Percentiles rank a stretch among this genome's conserved stretches.
phyloP scores from a whole-genome alignment of 1,139 yeast genomes.

The Suhomyces bribrorum region DNA sequence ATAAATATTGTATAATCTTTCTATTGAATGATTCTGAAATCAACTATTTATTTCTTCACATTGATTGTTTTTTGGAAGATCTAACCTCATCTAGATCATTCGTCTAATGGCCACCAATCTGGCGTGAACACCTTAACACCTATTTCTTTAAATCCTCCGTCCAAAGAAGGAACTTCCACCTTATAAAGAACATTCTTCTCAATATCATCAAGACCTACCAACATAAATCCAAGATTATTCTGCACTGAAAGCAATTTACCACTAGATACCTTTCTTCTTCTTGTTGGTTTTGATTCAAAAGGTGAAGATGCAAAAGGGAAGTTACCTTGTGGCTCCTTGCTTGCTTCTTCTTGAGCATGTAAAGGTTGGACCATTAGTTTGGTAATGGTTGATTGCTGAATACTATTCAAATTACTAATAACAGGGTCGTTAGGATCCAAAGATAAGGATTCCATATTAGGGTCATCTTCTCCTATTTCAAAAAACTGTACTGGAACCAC shows the following conservation, averaged over 20 bases:
- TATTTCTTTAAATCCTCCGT: slow-evolving; percentile 19
- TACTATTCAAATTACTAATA: slow-evolving; percentile 17
- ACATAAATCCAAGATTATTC: slow-evolving; percentile 68
- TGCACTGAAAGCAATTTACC: slow-evolving; percentile 61
- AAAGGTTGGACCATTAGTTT: slow-evolving; percentile 27
- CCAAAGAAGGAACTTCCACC: slow-evolving; percentile 30
- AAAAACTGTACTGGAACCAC: slow-evolving; percentile 70
- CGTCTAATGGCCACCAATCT: slow-evolving; percentile 64
- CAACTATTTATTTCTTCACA: neutral
- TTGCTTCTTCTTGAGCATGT: slow-evolving; percentile 13
- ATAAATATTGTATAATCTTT: no score
- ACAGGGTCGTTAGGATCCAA: slow-evolving; percentile 21
- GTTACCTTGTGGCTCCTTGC: slow-evolving; percentile 6
- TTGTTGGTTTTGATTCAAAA: slow-evolving; percentile 24
- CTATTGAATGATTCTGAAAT: no score
- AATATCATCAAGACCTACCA: slow-evolving; percentile 50
- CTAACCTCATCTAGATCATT: slow-evolving; percentile 1
- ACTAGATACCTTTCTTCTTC: slow-evolving; percentile 43
- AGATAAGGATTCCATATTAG: slow-evolving; percentile 17
- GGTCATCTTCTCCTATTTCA: slow-evolving; percentile 22
- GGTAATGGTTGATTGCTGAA: slow-evolving; percentile 22
- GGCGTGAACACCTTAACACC: slow-evolving; percentile 56
- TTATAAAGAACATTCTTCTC: slow-evolving; percentile 30
- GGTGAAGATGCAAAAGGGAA: slow-evolving; percentile 29
- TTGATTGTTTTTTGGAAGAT: neutral